Conservation (phyloP, 805 yeast species). For the Pichia exigua region DNA sequence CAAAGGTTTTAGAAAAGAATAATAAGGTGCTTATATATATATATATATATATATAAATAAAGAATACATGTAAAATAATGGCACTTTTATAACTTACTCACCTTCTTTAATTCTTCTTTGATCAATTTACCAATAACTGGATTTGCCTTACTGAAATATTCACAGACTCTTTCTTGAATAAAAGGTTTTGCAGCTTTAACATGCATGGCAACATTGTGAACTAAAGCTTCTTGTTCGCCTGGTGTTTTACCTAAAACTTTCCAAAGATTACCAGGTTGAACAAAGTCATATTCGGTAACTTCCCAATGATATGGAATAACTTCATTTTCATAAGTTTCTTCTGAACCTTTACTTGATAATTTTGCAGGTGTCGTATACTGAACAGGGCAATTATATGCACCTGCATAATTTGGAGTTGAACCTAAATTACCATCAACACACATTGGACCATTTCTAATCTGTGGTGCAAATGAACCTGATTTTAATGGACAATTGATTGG, state of each 20-base stretch:
- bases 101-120: constrained; percentile 40
- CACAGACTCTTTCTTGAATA: constrained; percentile 73
- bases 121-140: constrained; percentile 60
- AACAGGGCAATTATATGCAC: constrained; percentile 43
- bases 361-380: constrained; percentile 36
- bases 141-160: constrained; percentile 67
- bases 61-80: no score
- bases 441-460: constrained; percentile 80
- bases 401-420: constrained; percentile 65
- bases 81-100: constrained; percentile 13
- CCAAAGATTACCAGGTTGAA: constrained; percentile 73
- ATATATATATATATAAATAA: no score
- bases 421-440: constrained; percentile 65
- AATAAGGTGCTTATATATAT: no score
- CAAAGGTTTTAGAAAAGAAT: no score
- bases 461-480: constrained; percentile 51
- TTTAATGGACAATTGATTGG: constrained; percentile 85
- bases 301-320: constrained; percentile 79
- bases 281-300: constrained; percentile 59
- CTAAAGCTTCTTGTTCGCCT: constrained; percentile 77
- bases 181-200: constrained; percentile 58
- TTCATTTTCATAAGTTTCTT: constrained; percentile 29
- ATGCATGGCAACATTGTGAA: constrained; percentile 79
- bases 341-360: constrained; percentile 22
- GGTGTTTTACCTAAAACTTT: constrained; percentile 67